These are phyloP conservation scores for Mimosa pudica DNA, from an alignment of 306 rosid genomes.

Conservation along the genomic window DNA sequence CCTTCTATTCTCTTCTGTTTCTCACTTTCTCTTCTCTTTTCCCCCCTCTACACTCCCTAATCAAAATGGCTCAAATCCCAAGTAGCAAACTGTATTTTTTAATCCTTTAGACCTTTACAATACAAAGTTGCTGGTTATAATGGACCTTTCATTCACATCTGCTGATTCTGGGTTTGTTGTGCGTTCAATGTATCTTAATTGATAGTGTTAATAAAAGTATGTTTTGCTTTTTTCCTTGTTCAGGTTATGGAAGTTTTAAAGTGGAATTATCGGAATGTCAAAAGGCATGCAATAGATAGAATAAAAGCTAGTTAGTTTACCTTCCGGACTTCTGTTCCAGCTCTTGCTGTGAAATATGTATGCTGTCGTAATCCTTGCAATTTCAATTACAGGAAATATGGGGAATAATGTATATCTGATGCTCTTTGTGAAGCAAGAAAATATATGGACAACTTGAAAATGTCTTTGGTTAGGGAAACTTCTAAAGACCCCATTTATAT, in stretches of 20 bases:
- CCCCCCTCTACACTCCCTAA: no score
- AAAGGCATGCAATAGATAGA: constrained; percentile 3
- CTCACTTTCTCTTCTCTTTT: no score
- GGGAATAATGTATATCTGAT: background rate
- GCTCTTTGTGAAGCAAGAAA: background rate
- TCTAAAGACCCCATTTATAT: background rate
- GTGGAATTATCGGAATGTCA: background rate
- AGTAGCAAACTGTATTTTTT: no score
- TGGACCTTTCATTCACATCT: background rate
- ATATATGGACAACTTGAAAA: background rate
- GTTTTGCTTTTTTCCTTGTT: constrained; percentile 23
- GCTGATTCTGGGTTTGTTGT: background rate
- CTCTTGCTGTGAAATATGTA: background rate
- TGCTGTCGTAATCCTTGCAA: background rate
- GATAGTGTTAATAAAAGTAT: background rate
- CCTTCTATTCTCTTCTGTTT: no score
- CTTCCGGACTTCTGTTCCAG: background rate
- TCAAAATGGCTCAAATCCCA: background rate
- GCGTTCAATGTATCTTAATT: background rate
- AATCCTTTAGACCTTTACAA: background rate
- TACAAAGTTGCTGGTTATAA: background rate
- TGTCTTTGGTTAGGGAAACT: background rate
- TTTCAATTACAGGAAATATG: background rate
- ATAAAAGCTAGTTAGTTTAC: constrained; percentile 10
- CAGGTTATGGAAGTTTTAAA: constrained; percentile 15